Percentiles rank a stretch among this genome's conserved stretches.
phyloP scores from a whole-genome alignment of 1,284 basidiomycete genomes.

The Papiliotrema nemorosa region DNA sequence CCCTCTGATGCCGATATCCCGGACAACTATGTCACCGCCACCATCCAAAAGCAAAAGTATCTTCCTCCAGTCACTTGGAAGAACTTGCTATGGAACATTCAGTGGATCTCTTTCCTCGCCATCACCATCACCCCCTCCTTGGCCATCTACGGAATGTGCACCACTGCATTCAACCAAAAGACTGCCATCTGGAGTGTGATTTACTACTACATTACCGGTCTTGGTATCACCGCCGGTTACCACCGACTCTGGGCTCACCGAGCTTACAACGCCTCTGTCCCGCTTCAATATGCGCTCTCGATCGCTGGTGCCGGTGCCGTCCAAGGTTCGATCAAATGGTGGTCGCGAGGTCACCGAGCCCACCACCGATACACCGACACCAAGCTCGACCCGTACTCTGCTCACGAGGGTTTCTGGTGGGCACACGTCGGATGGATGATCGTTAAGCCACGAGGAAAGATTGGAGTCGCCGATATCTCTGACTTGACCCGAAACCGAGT shows the following conservation, averaged over 20 bases:
- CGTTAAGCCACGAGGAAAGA: constrained; percentile 79
- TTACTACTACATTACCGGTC: constrained; percentile 82
- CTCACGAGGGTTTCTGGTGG: constrained; percentile 70
- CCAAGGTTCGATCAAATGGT: constrained; percentile 90
- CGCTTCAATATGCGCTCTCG: constrained; percentile 74
- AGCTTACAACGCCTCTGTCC: constrained; percentile 78
- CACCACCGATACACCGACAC: constrained; percentile 95
- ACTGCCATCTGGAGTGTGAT: constrained; percentile 66
- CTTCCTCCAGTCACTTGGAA: constrained; percentile 71
- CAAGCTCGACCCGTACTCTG: constrained; percentile 89
- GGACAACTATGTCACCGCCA: constrained; percentile 85
- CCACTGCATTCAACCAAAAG: constrained; percentile 60
- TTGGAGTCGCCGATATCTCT: constrained; percentile 81
- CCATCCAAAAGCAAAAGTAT: constrained; percentile 67
- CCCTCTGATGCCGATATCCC: constrained; percentile 57
- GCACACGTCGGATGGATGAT: constrained; percentile 93
- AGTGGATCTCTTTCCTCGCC: constrained; percentile 70
- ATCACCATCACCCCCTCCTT: constrained; percentile 69
- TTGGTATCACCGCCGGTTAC: constrained; percentile 70
- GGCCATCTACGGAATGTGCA: constrained; percentile 65
- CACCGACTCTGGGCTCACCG: constrained; percentile 92
- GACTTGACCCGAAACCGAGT: constrained; percentile 74
- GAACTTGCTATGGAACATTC: constrained; percentile 67
- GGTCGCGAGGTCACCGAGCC: constrained; percentile 88
- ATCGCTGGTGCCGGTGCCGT: constrained; percentile 78